A percentile compares a stretch with the other conserved stretches of the same genome.
Evolutionary conservation across 2,329 filamentous ascomycete genomes (phyloP).

Genomic region (Raffaelea arxii): DNA sequence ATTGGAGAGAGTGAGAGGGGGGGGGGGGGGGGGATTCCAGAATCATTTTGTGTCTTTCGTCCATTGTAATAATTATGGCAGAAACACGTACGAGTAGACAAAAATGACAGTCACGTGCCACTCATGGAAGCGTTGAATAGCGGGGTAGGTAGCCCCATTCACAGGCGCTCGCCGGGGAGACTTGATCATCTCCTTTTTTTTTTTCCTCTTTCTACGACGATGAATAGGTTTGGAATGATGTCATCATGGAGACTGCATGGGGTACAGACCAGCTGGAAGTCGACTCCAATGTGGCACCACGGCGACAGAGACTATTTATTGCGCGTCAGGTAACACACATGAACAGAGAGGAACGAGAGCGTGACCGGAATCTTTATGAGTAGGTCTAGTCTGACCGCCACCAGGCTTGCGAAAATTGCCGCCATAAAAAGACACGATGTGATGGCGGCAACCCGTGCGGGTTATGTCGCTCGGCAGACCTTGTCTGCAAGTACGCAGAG

Average conservation of each 20-base stretch:
- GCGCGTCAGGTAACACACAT: slow-evolving; percentile 12
- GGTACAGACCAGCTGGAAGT: slow-evolving; percentile 9
- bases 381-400: not conserved
- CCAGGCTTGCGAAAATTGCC: slow-evolving; percentile 42
- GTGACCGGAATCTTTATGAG: not conserved
- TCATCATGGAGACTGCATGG: slow-evolving; percentile 10
- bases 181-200: not conserved
- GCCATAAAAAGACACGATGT: slow-evolving; percentile 43
- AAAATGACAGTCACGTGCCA: not conserved
- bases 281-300: slow-evolving; percentile 9
- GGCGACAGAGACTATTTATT: slow-evolving; percentile 13
- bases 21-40: too few species aligned
- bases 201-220: not conserved
- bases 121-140: not conserved
- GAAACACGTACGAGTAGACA: not conserved
- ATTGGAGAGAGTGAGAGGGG: too few species aligned
- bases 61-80: too few species aligned
- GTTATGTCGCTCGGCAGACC: slow-evolving; percentile 35
- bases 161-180: not conserved
- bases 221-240: not conserved
- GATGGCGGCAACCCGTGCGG: slow-evolving; percentile 45
- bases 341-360: too few species aligned
- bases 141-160: not conserved
- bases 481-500: slow-evolving; percentile 42
- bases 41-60: too few species aligned